A percentile compares a stretch with the other conserved stretches of the same genome.
Conservation (phyloP, 2,329 filamentous ascomycete species). For the Tetracladium maxilliforme region DNA sequence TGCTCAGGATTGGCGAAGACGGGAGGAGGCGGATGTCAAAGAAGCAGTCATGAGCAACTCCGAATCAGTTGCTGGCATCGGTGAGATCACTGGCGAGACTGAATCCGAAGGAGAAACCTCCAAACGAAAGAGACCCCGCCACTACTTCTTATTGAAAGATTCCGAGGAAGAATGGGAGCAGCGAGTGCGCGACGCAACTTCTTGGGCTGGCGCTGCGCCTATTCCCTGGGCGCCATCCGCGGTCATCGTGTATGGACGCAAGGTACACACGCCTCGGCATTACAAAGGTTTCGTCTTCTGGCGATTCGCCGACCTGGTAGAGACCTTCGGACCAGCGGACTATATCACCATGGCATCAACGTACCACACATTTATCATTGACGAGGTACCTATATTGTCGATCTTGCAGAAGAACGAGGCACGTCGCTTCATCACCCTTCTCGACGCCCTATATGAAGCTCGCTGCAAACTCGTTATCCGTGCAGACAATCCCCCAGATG, state of each 20-base stretch:
- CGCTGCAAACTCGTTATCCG: constrained; percentile 60
- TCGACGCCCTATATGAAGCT: constrained; percentile 73
- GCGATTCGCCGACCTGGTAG: constrained; percentile 55
- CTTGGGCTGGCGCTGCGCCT: constrained; percentile 5
- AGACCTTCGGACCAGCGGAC: constrained; percentile 61
- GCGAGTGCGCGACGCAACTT: constrained; percentile 8
- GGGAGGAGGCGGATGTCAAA: constrained; percentile 26
- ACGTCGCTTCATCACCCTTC: constrained; percentile 62
- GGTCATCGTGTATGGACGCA: constrained; percentile 47
- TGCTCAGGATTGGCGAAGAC: constrained; percentile 52
- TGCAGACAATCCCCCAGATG: constrained; percentile 53
- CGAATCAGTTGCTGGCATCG: constrained; percentile 5
- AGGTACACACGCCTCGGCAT: constrained; percentile 41
- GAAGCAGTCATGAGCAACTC: constrained; percentile 3
- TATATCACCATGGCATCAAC: constrained; percentile 70
- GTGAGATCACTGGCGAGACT: constrained; percentile 2
- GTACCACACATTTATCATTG: constrained; percentile 65
- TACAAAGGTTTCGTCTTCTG: constrained; percentile 44
- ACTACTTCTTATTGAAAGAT: constrained; percentile 10
- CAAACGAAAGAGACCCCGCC: constrained; percentile 8
- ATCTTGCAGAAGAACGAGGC: constrained; percentile 67
- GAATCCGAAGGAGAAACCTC: constrained; percentile 2
- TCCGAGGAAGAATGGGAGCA: constrained; percentile 10
- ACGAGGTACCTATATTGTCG: constrained; percentile 52
- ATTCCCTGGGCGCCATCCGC: constrained; percentile 27